Evolutionary conservation across 352 stramenopile genomes (phyloP), one percentile per base, ranked within the genome.

Genomic region (Peronospora tabacina): DNA sequence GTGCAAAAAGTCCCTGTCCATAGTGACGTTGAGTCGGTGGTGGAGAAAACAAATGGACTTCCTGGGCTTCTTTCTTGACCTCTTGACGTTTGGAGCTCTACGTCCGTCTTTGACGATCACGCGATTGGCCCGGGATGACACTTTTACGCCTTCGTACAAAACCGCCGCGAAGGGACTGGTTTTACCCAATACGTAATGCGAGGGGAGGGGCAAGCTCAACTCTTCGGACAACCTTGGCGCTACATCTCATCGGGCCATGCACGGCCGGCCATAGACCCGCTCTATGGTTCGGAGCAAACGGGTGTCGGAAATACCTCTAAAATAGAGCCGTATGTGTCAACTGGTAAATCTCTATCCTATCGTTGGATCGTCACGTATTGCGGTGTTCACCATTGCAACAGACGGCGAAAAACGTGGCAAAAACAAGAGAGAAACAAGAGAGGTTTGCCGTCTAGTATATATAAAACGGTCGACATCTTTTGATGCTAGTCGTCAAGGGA

Each of bases 1-100:
- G 34, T 87, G 72, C 33, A 87, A 47, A 51, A 90, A 87, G 49
- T 86, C 74, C 3, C 67, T 61, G 62, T 90, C 75, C 77, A 89
- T 89, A 28, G 44, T 44, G 16, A 6, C 11, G 34, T 12, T 2
- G n/a, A 42, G 17, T 29, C 17, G 3, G 5, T 28, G n/a, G 11
- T 15, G n/a, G n/a, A n/a, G n/a, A n/a, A n/a, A n/a, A n/a, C n/a
- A 15, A 13, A 43, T 16, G 13, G 16, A 29, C 37, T 26, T 26
- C 22, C 22, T 12, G 19, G 16, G 30, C 10, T 8, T 29, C 28
- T 28, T 8, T 29, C 28, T 28, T 15, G 28, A 48, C 22, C 9
- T 30, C 1, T n/a, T 36, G 30, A 36, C 30, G 1, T 7, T 36
- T 8, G 32, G 12, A 42, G 36, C 15, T 19, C 7, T 42, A 4